A percentile compares a stretch with the other conserved stretches of the same genome.
phyloP scores from a whole-genome alignment of 352 stramenopile genomes.

The Phytophthora pluvialis region DNA sequence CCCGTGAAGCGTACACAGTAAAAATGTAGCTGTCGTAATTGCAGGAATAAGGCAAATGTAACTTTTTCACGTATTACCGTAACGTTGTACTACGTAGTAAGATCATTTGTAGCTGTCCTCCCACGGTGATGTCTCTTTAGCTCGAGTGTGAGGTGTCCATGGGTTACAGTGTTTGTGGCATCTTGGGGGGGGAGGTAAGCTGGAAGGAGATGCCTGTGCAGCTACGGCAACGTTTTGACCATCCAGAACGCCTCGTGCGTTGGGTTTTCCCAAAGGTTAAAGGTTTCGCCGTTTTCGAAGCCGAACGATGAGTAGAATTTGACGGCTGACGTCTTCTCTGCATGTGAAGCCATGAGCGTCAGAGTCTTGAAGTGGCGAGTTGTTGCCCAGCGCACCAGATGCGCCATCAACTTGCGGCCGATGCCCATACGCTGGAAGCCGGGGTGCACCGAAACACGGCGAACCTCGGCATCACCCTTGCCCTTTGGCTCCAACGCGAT shows the following conservation, averaged over 20 bases:
- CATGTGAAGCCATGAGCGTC: conserved; percentile 21
- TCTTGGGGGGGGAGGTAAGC: neutral
- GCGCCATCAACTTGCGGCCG: conserved; percentile 31
- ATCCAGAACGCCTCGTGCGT: conserved; percentile 39
- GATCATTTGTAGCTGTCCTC: too few species aligned
- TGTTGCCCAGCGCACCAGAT: conserved; percentile 32
- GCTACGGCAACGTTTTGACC: conserved; percentile 32
- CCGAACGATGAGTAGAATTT: conserved; percentile 45
- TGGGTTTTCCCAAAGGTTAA: conserved; percentile 40
- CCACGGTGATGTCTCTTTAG: too few species aligned
- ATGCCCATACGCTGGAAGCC: conserved; percentile 35
- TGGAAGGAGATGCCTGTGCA: neutral
- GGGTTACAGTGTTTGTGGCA: too few species aligned
- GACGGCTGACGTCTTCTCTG: conserved; percentile 18
- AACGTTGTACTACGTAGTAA: too few species aligned
- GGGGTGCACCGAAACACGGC: conserved; percentile 39
- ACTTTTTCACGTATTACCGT: too few species aligned
- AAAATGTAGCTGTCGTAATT: too few species aligned
- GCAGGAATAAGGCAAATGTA: too few species aligned
- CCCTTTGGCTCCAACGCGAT: conserved; percentile 36
- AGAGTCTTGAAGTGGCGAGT: conserved; percentile 29
- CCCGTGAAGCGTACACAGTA: too few species aligned
- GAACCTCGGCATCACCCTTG: conserved; percentile 27
- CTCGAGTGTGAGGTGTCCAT: too few species aligned
- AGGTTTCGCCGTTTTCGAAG: conserved; percentile 32